phyloP scores from a whole-genome alignment of 805 yeast genomes.

The Metschnikowia cerradonensis region DNA sequence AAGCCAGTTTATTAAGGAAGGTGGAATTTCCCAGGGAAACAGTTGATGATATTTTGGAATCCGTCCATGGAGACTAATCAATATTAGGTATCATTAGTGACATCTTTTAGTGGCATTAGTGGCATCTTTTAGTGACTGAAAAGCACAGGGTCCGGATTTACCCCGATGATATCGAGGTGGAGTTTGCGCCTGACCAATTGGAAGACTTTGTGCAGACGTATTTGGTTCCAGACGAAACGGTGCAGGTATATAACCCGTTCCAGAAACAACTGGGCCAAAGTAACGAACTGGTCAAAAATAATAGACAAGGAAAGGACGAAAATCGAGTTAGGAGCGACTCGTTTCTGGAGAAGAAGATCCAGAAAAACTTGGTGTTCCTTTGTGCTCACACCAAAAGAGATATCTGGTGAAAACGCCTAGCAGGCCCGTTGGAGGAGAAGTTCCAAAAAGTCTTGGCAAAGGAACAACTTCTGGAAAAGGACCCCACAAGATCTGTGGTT shows the following conservation, averaged over 20 bases:
- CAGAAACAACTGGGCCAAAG: background rate
- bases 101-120: too few species aligned
- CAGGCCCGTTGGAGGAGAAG: too few species aligned
- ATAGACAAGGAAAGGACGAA: background rate
- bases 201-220: slow-evolving; percentile 39
- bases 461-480: too few species aligned
- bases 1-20: slow-evolving; percentile 44
- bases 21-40: background rate
- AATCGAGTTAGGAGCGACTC: background rate
- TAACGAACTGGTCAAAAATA: too few species aligned
- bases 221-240: slow-evolving; percentile 30
- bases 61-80: background rate
- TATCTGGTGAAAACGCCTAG: too few species aligned
- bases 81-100: too few species aligned
- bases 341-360: slow-evolving; percentile 6
- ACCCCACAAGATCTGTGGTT: too few species aligned
- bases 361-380: slow-evolving; percentile 41
- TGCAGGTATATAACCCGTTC: slow-evolving; percentile 24
- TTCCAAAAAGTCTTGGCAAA: too few species aligned
- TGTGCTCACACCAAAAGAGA: slow-evolving; percentile 48
- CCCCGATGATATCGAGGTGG: slow-evolving; percentile 50
- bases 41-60: background rate
- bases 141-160: slow-evolving; percentile 39
- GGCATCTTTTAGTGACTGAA: slow-evolving; percentile 16
- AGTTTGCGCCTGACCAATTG: slow-evolving; percentile 28